Base-by-base conservation (phyloP, 306 rosid genomes). In the Calophaca sinica region DNA sequence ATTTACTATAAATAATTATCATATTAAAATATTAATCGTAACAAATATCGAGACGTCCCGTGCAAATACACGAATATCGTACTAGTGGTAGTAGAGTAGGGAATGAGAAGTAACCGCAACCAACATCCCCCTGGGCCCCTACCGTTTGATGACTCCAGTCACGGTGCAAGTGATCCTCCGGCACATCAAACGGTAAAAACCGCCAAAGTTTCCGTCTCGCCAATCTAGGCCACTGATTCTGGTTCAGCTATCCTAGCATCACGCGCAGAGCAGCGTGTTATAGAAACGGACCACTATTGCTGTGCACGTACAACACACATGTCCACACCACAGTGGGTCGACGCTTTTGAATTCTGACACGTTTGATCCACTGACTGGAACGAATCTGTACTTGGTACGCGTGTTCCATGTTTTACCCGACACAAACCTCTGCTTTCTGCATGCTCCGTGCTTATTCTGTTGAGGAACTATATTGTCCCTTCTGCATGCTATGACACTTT, bases 301-400 rank as follows among this genome's bases (percentile, higher is more conserved):
- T 1, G 3, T 6, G 59, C 3, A 31, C 72, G 80, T 80, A 26
- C 14, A 12, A 0, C 0, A 8, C 72, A 80, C 80, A 2, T 5
- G 13, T 14, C 13, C 0, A 1, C 0, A 0, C 0, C 0, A 5
- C 0, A 36, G 79, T 73, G 50, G 79, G 83, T 80, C 70, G 0
- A 73, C 41, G 79, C 3, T 29, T 36, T 29, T 2, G 0, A 0
- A 0, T 14, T 1, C 62, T 54, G 68, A 72, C 54, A 79, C 2
- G 31, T 31, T 73, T 57, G 75, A 73, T 73, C 70, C 12, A 60
- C 65, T 61, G 46, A 9, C 4, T 39, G 0, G 1, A 41, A 58
- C 75, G 66, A 49, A 80, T 80, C 76, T 62, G 76, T 80, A 68
- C 72, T 80, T 49, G 80, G 59, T 58, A 50, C 15, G 75, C 64